Evolutionary conservation across 139 green algal genomes (phyloP).

Genomic region (Picochlorum sp.): DNA sequence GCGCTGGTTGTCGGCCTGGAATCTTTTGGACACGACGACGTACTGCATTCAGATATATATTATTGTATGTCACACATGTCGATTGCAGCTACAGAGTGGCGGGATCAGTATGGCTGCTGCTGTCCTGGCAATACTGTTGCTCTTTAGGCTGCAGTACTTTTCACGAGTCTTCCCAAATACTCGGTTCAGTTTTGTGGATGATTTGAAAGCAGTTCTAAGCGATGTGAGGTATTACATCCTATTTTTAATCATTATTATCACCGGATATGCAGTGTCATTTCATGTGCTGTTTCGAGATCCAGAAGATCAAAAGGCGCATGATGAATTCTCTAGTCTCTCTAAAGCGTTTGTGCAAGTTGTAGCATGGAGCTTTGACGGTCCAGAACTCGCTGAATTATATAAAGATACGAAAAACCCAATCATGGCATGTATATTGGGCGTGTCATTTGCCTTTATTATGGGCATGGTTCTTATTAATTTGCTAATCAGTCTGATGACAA

Average conservation of each 20-base stretch:
- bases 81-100: constrained; percentile 14
- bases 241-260: constrained; percentile 37
- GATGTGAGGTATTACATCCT: constrained; percentile 25
- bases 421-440: constrained; percentile 4
- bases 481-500: constrained; percentile 38
- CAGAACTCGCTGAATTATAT: background rate
- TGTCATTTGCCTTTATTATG: constrained; percentile 11
- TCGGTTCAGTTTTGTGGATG: constrained; percentile 37
- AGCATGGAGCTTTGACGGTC: background rate
- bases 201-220: constrained; percentile 13
- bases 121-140: constrained; percentile 42
- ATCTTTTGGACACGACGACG: constrained; percentile 34
- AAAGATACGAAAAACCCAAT: constrained; percentile 5
- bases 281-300: constrained; percentile 38
- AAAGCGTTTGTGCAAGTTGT: constrained; percentile 10
- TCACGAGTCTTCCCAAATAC: constrained; percentile 32
- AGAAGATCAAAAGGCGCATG: constrained; percentile 20
- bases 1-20: constrained; percentile 41
- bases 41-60: constrained; percentile 43
- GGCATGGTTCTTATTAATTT: constrained; percentile 43
- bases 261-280: constrained; percentile 38
- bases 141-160: constrained; percentile 38
- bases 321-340: constrained; percentile 6
- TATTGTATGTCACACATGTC: constrained; percentile 31
- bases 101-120: constrained; percentile 29